Base-by-base conservation (phyloP, 129 eudicot genomes). In the Chrysanthemum seticuspe region DNA sequence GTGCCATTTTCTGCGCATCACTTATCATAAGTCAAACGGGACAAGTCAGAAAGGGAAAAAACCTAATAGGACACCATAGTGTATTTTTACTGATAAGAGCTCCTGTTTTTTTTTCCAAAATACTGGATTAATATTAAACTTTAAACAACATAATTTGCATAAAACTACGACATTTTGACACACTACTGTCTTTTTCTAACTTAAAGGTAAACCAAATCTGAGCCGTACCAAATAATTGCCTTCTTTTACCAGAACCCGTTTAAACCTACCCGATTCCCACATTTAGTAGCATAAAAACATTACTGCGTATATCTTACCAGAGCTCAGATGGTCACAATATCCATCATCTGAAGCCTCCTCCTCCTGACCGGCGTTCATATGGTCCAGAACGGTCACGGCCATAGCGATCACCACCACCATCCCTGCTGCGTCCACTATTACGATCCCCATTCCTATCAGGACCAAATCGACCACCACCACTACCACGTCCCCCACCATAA, bases 361-460 rank as follows among this genome's bases (percentile, higher is more conserved):
- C 89, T 48, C 83, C 53, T 10, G 88, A 78, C 21, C 94, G 85
- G 73, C 99, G 97, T 27, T 94, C 99, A 73, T 94, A 94, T 2
- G 99, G 99, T 61, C 97, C 99, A 73, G 96, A 83, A 57, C 97
- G 97, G 72, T 94, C 98, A 78, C 98, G 96, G 58, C 76, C 62
- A 66, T 90, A 88, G 13, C 93, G 83, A 44, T 94, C 99, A 66
- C 96, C 96, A 52, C 96, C 96, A 25, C 85, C 85, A 73, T 87
- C 87, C 82, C 96, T 82, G 68, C 72, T 85, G 65, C 93, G 96
- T 55, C 96, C 90, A 78, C 85, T 76, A 56, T 74, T 78, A 45
- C 98, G 92, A 76, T 88, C 97, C 40, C 97, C 97, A 79, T 82
- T 82, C 68, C 97, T 80, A 67, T 91, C 97, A 48, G 97, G 97